Percentiles rank a stretch among this genome's conserved stretches.
Evolutionary conservation across 139 green algal species (phyloP).

Genomic region (Chlorella vulgaris): DNA sequence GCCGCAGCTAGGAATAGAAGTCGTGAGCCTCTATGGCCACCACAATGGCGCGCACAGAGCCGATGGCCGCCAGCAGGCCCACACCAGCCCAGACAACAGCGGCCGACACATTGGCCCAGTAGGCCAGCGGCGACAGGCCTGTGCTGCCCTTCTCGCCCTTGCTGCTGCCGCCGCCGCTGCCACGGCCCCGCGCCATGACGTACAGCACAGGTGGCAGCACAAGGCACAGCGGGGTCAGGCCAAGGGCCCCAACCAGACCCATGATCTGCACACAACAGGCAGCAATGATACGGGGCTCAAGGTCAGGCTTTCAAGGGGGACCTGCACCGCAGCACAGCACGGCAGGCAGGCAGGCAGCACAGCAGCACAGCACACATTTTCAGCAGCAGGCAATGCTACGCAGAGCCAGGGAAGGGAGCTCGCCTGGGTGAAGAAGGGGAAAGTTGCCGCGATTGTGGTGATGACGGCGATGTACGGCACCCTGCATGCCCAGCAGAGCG

Average conservation of each 20-base stretch:
- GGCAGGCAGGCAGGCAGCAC: too few species aligned
- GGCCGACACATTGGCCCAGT: background rate
- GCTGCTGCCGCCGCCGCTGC: background rate
- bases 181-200: background rate
- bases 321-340: too few species aligned
- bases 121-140: background rate
- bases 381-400: too few species aligned
- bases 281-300: too few species aligned
- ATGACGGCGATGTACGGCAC: background rate
- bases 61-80: background rate
- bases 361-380: too few species aligned
- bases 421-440: constrained; percentile 4
- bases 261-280: background rate
- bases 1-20: background rate
- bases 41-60: constrained; percentile 12
- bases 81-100: background rate
- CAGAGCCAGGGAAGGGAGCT: background rate
- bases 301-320: too few species aligned
- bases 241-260: background rate
- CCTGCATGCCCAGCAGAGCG: too few species aligned
- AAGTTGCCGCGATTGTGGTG: background rate
- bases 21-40: constrained; percentile 1
- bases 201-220: background rate
- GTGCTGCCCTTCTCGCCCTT: background rate
- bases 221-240: background rate